phyloP scores from a whole-genome alignment of 352 stramenopile genomes.

The Blastocystis sp. region DNA sequence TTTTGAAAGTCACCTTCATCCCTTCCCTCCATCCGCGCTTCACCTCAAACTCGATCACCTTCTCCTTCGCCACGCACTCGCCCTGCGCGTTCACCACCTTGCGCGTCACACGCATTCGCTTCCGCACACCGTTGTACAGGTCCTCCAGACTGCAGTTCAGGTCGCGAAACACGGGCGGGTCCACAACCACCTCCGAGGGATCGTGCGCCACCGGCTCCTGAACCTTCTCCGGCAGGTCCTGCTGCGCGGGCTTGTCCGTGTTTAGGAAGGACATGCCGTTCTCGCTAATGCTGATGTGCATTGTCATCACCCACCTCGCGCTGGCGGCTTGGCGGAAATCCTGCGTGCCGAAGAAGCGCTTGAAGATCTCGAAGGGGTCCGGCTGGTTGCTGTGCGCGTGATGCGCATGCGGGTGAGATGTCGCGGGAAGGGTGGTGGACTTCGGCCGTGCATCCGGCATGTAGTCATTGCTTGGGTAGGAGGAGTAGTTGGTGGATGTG shows the following conservation, averaged over 20 bases:
- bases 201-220: slow-evolving; percentile 73
- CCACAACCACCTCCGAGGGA: slow-evolving; percentile 50
- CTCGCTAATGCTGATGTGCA: slow-evolving; percentile 82
- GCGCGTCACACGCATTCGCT: slow-evolving; percentile 80
- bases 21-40: slow-evolving; percentile 88
- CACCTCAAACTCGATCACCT: slow-evolving; percentile 83
- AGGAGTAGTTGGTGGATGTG: neutral
- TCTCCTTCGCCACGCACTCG: slow-evolving; percentile 75
- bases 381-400: slow-evolving; percentile 78
- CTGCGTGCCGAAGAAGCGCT: slow-evolving; percentile 84
- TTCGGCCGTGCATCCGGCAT: neutral
- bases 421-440: neutral
- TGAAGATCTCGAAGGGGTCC: slow-evolving; percentile 85
- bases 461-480: neutral
- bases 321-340: slow-evolving; percentile 74
- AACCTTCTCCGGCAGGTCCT: slow-evolving; percentile 76
- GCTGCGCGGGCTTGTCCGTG: slow-evolving; percentile 62
- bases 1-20: slow-evolving; percentile 79
- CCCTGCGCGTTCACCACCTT: slow-evolving; percentile 74
- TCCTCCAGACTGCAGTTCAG: slow-evolving; percentile 84
- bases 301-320: slow-evolving; percentile 75
- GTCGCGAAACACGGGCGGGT: slow-evolving; percentile 76
- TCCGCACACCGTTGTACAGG: slow-evolving; percentile 81
- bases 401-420: neutral
- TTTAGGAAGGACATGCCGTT: slow-evolving; percentile 80